Conservation (phyloP, 768 basidiomycete species). For the Paxillus involutus region DNA sequence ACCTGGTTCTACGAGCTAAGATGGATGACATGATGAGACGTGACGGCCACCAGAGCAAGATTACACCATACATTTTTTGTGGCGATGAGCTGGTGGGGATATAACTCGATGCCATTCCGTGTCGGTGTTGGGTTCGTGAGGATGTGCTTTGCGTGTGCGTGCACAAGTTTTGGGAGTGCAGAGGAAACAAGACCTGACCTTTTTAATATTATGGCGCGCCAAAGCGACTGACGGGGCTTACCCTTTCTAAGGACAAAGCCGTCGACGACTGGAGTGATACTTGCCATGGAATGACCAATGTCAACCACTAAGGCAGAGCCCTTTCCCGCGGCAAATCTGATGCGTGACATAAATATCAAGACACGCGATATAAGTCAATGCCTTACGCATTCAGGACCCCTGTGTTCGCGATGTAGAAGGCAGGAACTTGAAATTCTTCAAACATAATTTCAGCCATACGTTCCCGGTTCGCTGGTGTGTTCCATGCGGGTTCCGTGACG, state of each 20-base stretch:
- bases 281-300: slow-evolving; percentile 85
- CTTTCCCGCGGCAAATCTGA: slow-evolving; percentile 92
- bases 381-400: slow-evolving; percentile 88
- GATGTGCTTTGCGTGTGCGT: slow-evolving; percentile 72
- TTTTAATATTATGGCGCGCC: background rate
- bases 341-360: slow-evolving; percentile 9
- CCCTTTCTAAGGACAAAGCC: slow-evolving; percentile 98
- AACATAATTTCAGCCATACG: slow-evolving; percentile 97
- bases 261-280: slow-evolving; percentile 94
- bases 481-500: slow-evolving; percentile 96
- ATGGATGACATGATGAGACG: slow-evolving; percentile 4
- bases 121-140: slow-evolving; percentile 48
- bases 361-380: slow-evolving; percentile 22
- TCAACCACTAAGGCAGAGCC: slow-evolving; percentile 97
- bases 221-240: slow-evolving; percentile 20
- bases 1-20: slow-evolving; percentile 73
- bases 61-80: slow-evolving; percentile 59
- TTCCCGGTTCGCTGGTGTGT: slow-evolving; percentile 88
- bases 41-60: background rate
- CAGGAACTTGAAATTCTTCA: slow-evolving; percentile 92
- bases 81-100: slow-evolving; percentile 88
- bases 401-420: slow-evolving; percentile 95
- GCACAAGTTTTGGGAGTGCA: slow-evolving; percentile 75
- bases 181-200: slow-evolving; percentile 73
- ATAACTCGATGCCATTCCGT: slow-evolving; percentile 64